A percentile compares a stretch with the other conserved stretches of the same genome.
Evolutionary conservation across 1,284 basidiomycete species (phyloP).

Genomic region (Cryptococcus sp.): DNA sequence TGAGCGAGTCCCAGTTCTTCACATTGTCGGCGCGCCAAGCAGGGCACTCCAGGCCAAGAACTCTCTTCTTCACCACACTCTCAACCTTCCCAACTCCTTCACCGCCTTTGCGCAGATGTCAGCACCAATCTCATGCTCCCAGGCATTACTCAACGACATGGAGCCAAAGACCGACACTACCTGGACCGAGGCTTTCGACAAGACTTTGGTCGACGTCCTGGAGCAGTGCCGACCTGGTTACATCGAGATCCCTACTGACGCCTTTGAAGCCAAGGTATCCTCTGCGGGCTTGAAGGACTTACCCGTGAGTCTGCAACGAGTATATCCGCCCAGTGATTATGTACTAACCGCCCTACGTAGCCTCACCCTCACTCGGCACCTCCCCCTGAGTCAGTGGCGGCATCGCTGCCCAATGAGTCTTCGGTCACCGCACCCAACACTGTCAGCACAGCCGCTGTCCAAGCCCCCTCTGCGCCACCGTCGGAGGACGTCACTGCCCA

Average conservation of each 20-base stretch:
- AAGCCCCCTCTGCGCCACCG: conserved; percentile 20
- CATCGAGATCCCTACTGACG: conserved; percentile 81
- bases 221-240: conserved; percentile 80
- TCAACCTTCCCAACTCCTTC: conserved; percentile 73
- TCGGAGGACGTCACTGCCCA: conserved; percentile 64
- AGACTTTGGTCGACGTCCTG: conserved; percentile 73
- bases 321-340: not conserved
- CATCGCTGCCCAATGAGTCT: conserved; percentile 16
- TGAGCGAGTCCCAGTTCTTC: conserved; percentile 88
- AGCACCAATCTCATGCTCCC: conserved; percentile 71
- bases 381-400: conserved; percentile 27
- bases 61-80: conserved; percentile 77
- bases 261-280: conserved; percentile 71
- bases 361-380: conserved; percentile 54
- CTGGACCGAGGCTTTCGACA: conserved; percentile 69
- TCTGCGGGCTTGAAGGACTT: conserved; percentile 66
- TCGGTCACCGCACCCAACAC: conserved; percentile 18
- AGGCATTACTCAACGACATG: conserved; percentile 63
- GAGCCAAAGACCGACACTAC: conserved; percentile 58
- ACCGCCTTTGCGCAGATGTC: conserved; percentile 78
- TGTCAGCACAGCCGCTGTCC: conserved; percentile 12
- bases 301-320: conserved; percentile 50
- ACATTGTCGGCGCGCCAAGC: conserved; percentile 85
- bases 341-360: conserved; percentile 9
- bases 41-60: conserved; percentile 52